These are phyloP conservation scores for Alternaria brassicicola DNA, from an alignment of 2,329 filamentous ascomycete species.

Conservation along the genomic window DNA sequence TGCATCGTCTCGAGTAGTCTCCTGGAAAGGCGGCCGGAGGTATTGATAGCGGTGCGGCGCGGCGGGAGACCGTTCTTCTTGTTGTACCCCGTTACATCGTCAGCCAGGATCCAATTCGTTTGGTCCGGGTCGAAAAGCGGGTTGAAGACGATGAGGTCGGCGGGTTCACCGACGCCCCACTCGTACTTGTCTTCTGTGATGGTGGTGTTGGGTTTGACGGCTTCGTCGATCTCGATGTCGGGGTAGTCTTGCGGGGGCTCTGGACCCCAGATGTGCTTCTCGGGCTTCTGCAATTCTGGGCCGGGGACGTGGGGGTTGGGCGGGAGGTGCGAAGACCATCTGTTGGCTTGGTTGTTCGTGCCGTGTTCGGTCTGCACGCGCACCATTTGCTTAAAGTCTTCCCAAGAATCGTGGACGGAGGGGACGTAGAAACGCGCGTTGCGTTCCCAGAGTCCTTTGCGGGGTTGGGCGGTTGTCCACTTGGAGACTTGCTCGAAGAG, in stretches of 20 bases:
- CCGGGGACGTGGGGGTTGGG: conserved; percentile 53
- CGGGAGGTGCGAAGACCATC: conserved; percentile 50
- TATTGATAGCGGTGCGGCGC: conserved; percentile 73
- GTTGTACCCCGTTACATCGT: conserved; percentile 74
- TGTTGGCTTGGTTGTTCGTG: conserved; percentile 53
- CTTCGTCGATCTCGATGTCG: conserved; percentile 59
- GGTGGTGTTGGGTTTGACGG: conserved; percentile 60
- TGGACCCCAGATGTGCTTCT: conserved; percentile 59
- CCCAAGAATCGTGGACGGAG: conserved; percentile 70
- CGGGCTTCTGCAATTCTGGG: conserved; percentile 47
- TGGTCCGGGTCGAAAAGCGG: conserved; percentile 74
- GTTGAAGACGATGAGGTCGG: conserved; percentile 78
- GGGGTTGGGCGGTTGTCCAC: conserved; percentile 72
- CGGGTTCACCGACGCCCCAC: conserved; percentile 74
- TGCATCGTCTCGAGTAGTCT: conserved; percentile 75
- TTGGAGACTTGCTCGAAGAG: conserved; percentile 70
- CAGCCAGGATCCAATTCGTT: conserved; percentile 74
- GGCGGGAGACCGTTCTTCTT: conserved; percentile 62
- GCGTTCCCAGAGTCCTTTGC: conserved; percentile 78
- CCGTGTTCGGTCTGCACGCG: conserved; percentile 64
- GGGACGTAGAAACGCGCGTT: conserved; percentile 79
- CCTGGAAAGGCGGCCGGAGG: conserved; percentile 70
- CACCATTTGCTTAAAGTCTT: conserved; percentile 72
- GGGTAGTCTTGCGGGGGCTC: conserved; percentile 51
- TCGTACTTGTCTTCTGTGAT: conserved; percentile 62